A percentile compares a stretch with the other conserved stretches of the same genome.
phyloP scores from a whole-genome alignment of 495 filamentous ascomycete species.

The Trichoderma orchidacearum region DNA sequence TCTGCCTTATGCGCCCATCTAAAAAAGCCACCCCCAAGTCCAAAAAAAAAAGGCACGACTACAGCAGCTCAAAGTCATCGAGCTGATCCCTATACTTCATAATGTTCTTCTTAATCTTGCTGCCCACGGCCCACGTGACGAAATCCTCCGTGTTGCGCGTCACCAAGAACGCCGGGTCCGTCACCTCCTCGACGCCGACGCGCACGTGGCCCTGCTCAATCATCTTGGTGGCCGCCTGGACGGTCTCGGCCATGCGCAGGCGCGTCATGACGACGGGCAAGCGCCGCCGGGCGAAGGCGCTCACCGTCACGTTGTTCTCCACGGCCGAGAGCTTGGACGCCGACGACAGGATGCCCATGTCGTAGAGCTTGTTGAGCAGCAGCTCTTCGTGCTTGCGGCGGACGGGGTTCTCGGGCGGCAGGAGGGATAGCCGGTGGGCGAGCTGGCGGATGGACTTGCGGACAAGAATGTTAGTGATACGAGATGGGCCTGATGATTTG shows the following conservation, averaged over 20 bases:
- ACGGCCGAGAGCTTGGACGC: slow-evolving; percentile 66
- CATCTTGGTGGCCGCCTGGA: slow-evolving; percentile 68
- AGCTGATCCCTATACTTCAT: slow-evolving; percentile 86
- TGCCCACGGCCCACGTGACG: slow-evolving; percentile 90
- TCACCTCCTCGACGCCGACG: slow-evolving; percentile 82
- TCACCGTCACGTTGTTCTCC: slow-evolving; percentile 76
- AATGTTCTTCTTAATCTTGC: slow-evolving; percentile 93
- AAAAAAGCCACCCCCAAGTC: not conserved
- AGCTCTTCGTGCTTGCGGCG: slow-evolving; percentile 70
- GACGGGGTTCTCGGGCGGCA: slow-evolving; percentile 64
- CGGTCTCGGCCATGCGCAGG: slow-evolving; percentile 76
- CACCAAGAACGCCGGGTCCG: slow-evolving; percentile 68
- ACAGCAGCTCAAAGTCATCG: slow-evolving; percentile 93
- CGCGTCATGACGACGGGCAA: slow-evolving; percentile 80
- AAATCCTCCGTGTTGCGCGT: slow-evolving; percentile 88
- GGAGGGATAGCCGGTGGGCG: slow-evolving; percentile 68
- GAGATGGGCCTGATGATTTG: not conserved
- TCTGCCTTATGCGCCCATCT: not conserved
- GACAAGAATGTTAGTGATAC: slow-evolving; percentile 8
- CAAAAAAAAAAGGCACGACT: not conserved
- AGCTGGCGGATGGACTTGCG: slow-evolving; percentile 60
- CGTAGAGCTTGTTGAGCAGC: slow-evolving; percentile 76
- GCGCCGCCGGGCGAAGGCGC: slow-evolving; percentile 64
- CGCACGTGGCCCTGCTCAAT: slow-evolving; percentile 94
- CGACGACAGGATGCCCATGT: slow-evolving; percentile 73